Base-by-base conservation (phyloP, 768 basidiomycete genomes). In the Leccinellum albellum region DNA sequence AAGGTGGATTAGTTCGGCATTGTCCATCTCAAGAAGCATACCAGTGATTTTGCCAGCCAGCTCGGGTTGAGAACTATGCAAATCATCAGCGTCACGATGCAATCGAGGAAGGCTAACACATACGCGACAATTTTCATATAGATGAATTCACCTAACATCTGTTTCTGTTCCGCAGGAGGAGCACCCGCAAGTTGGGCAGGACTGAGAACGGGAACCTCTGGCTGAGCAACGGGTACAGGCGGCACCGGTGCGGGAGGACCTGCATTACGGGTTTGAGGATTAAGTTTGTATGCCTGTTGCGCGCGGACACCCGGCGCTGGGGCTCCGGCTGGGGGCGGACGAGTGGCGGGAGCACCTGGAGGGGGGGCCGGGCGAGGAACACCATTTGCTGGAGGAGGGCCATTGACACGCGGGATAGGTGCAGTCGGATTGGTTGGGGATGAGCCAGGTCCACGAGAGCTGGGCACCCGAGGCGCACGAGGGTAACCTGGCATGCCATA, bases 11-110 rank as follows among this genome's bases (percentile, higher is more conserved):
- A 99, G 81, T 75, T 98, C 97, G 49, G 81, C 70, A 76, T 96
- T 96, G 74, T 98, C 95, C 96, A 99, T 98, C 84, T 99, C 95
- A 62, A 98, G 84, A 69, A 98, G 80, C 95, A 98, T 98, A 55
- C 94, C 95, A 45, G 95, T 98, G 73, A 98, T 97, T 82, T 98
- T 98, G 59, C 97, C 97, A 62, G 97, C 94, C 70, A 97, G 79
- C 21, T 96, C 95, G 56, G 94, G 92, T 66, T 98, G 88, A 56
- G 86, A 72, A 23, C 88, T 92, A 70, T 48, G 57, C 54, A 23
- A 55, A 53, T 46, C 64, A 47, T 56, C 24, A 53, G 59, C 7
- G 55, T 33, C 47, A 47, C 20, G 17, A n/a, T 59, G 20, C 54
- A 24, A 42, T n/a, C 14, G 35, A 49, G 26, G 20, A 23, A 40